Evolutionary conservation across 2,329 filamentous ascomycete genomes (phyloP).

Genomic region (Apiospora sp.): DNA sequence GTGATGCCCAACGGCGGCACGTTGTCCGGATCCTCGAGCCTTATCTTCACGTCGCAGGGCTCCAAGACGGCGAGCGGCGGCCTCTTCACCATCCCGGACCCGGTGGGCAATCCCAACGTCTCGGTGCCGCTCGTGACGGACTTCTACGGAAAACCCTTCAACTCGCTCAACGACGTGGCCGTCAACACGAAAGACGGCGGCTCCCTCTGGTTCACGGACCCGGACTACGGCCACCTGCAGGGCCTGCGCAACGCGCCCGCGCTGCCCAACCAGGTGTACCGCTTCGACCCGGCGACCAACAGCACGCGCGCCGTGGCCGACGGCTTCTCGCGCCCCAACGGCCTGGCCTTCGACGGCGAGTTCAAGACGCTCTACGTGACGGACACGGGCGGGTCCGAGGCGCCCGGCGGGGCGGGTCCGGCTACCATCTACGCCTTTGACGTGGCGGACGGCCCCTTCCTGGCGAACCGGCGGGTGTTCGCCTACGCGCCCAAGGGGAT

Average conservation of each 20-base stretch:
- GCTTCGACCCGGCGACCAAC: conserved; percentile 21
- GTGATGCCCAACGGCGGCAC: conserved; percentile 29
- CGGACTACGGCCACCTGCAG: conserved; percentile 20
- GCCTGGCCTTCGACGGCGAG: conserved; percentile 18
- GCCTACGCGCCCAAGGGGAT: conserved; percentile 28
- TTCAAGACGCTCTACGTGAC: not conserved
- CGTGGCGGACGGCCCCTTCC: conserved; percentile 24
- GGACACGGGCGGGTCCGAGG: conserved; percentile 19
- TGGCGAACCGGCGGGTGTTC: conserved; percentile 28
- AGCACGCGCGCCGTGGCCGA: conserved; percentile 21
- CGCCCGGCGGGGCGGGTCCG: not conserved
- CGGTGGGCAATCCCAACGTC: conserved; percentile 25
- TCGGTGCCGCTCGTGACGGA: conserved; percentile 18
- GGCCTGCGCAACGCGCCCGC: not conserved
- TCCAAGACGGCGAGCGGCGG: conserved; percentile 27
- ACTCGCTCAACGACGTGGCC: conserved; percentile 24
- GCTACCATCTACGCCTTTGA: conserved; percentile 29
- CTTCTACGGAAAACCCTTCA: conserved; percentile 21
- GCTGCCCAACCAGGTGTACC: conserved; percentile 24
- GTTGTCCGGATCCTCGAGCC: not conserved
- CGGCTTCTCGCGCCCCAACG: conserved; percentile 22
- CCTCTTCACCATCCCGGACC: conserved; percentile 30
- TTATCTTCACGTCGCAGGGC: conserved; percentile 30
- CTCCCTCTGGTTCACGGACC: conserved; percentile 25
- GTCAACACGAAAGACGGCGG: not conserved